phyloP scores from a whole-genome alignment of 345 rosid genomes.

The Populus tremula region DNA sequence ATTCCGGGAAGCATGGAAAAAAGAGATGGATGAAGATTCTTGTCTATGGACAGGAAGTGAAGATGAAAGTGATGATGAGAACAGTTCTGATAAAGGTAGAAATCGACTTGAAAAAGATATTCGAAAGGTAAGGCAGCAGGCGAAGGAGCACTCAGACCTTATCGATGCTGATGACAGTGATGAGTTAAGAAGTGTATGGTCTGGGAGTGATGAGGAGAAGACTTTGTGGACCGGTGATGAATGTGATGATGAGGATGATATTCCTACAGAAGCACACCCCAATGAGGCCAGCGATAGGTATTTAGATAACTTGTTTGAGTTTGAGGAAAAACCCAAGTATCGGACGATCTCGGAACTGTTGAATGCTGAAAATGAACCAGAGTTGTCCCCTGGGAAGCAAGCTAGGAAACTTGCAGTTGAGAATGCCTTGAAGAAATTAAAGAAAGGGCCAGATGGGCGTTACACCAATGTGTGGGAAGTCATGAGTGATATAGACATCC shows the following conservation, averaged over 20 bases:
- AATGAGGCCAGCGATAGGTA: slow-evolving; percentile 76
- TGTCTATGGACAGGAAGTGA: slow-evolving; percentile 86
- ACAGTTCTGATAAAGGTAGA: slow-evolving; percentile 11
- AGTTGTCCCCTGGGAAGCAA: slow-evolving; percentile 83
- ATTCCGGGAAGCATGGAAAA: slow-evolving; percentile 69
- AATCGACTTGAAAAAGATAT: slow-evolving; percentile 49
- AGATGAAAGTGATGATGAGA: slow-evolving; percentile 49
- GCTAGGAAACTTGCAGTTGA: slow-evolving; percentile 92
- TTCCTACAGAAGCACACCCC: slow-evolving; percentile 77
- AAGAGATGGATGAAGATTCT: slow-evolving; percentile 60
- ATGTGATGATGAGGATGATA: slow-evolving; percentile 72
- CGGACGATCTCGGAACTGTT: slow-evolving; percentile 73
- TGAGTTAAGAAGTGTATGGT: slow-evolving; percentile 80
- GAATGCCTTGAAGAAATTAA: slow-evolving; percentile 83
- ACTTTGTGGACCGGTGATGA: slow-evolving; percentile 90
- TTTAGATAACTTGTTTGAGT: slow-evolving; percentile 78
- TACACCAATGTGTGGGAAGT: slow-evolving; percentile 92
- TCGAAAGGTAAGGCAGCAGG: slow-evolving; percentile 65
- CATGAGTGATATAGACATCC: slow-evolving; percentile 79
- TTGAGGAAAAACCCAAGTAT: slow-evolving; percentile 85
- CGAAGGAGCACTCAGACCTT: slow-evolving; percentile 58
- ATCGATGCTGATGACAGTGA: slow-evolving; percentile 91
- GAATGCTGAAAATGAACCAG: slow-evolving; percentile 77
- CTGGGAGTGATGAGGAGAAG: slow-evolving; percentile 92
- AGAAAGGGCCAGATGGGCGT: slow-evolving; percentile 93